Evolutionary conservation across 2,329 filamentous ascomycete genomes (phyloP), one percentile per base, ranked within the genome.

Genomic region (Colletotrichum gloeosporioides): DNA sequence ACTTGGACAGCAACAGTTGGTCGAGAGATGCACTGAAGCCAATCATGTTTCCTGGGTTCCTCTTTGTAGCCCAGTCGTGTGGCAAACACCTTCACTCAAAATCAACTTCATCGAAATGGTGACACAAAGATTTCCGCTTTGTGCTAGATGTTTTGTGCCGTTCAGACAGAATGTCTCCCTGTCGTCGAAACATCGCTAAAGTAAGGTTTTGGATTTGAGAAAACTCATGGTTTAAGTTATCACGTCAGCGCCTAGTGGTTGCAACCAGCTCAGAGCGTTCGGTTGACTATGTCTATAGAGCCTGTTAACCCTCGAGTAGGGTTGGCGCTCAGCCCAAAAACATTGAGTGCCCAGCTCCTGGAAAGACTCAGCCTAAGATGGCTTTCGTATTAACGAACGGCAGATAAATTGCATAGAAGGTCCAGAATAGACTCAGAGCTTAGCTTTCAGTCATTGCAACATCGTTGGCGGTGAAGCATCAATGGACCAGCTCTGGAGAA

Each of bases 371-470:
- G 36, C 36, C 0, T 0, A 2, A 18, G 8, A 44, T 44, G 36
- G 4, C 16, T 44, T 44, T 18, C 36, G 0, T 18, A 9, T 2
- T 0, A 10, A 44, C 8, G 10, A n/a, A 18, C 0, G 16, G 8
- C 16, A 6, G 0, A 39, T 4, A 39, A 18, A 18, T n/a, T 18
- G 36, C 16, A 0, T 0, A 16, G 0, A 10, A 18, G 4, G 8
- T 6, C 36, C 4, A n/a, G 8, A 10, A 4, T 18, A 18, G 36
- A 8, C 0, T 44, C 16, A 16, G 8, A 44, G 16, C 16, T 44
- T 44, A 18, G 16, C 36, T 44, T 44, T 0, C 4, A n/a, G 0
- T n/a, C 36, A n/a, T 6, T 44, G 36, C 36, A 18, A 44, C 4
- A 9, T 44, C 36, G 36, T 44, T 44, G 22, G 22, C 3, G 22